phyloP scores from a whole-genome alignment of 331 rosid genomes.

The Rosa hybrid region DNA sequence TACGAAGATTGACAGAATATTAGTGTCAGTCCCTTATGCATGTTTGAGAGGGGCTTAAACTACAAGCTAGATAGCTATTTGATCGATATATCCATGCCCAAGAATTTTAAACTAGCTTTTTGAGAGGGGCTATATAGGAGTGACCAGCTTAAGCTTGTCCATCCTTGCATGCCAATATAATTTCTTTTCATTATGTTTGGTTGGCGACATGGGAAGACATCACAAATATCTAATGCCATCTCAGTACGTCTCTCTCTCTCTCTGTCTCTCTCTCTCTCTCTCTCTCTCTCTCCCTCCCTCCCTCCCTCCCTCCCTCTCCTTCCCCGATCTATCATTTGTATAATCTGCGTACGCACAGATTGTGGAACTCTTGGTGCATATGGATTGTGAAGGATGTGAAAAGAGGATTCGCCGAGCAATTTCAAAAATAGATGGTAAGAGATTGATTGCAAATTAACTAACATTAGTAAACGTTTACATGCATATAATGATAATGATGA shows the following conservation, averaged over 20 bases:
- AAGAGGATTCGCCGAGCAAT: constrained; percentile 61
- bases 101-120: not conserved
- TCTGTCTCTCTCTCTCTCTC: constrained; percentile 5
- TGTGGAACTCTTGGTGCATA: constrained; percentile 78
- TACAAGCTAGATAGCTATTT: not conserved
- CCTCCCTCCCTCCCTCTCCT: not conserved
- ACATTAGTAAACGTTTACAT: not conserved
- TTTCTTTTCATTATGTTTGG: constrained; percentile 49
- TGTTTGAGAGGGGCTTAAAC: not conserved
- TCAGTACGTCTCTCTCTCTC: constrained; percentile 46
- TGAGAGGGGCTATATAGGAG: not conserved
- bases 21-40: not conserved
- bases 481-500: not conserved
- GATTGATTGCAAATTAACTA: not conserved
- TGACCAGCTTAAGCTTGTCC: not conserved
- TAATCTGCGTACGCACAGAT: constrained; percentile 37
- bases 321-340: not conserved
- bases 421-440: constrained; percentile 65
- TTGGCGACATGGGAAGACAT: constrained; percentile 33
- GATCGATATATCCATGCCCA: not conserved
- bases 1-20: not conserved
- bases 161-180: not conserved
- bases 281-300: constrained; percentile 1
- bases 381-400: constrained; percentile 90
- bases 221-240: constrained; percentile 44